Evolutionary conservation across 2,329 filamentous ascomycete genomes (phyloP).

Genomic region (Mariannaea elegans): DNA sequence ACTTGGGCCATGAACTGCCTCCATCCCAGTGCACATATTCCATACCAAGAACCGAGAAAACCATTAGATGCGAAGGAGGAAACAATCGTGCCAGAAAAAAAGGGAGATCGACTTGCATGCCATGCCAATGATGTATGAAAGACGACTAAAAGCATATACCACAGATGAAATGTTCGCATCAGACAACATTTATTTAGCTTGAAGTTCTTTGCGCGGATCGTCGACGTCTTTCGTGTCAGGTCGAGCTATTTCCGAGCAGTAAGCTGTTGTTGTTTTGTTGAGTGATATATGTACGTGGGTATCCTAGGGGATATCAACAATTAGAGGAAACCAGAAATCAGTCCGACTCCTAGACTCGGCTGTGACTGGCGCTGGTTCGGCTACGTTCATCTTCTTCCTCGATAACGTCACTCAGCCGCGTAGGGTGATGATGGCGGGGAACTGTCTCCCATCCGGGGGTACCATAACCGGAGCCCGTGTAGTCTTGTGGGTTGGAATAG

Average conservation of each 20-base stretch:
- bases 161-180: slow-evolving; percentile 7
- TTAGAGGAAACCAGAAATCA: slow-evolving; percentile 8
- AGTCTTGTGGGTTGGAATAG: slow-evolving; percentile 63
- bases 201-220: slow-evolving; percentile 1
- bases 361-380: slow-evolving; percentile 75
- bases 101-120: slow-evolving; percentile 18
- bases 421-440: slow-evolving; percentile 86
- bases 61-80: slow-evolving; percentile 24
- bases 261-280: slow-evolving; percentile 26
- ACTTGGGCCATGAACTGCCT: slow-evolving; percentile 33
- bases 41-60: slow-evolving; percentile 18
- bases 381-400: slow-evolving; percentile 86
- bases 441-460: slow-evolving; percentile 79
- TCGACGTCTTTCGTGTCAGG: slow-evolving; percentile 5
- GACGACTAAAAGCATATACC: slow-evolving; percentile 25
- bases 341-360: slow-evolving; percentile 51
- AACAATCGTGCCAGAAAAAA: slow-evolving; percentile 24
- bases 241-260: slow-evolving; percentile 12
- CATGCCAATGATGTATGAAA: slow-evolving; percentile 29
- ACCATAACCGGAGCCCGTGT: slow-evolving; percentile 72
- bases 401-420: slow-evolving; percentile 86
- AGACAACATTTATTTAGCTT: slow-evolving; percentile 13
- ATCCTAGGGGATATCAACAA: slow-evolving; percentile 14
- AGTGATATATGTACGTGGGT: slow-evolving; percentile 29
- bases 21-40: slow-evolving; percentile 29